Percentiles rank a stretch among this genome's conserved stretches.
Conservation (phyloP, 352 stramenopile species). For the Phytophthora sp. region DNA sequence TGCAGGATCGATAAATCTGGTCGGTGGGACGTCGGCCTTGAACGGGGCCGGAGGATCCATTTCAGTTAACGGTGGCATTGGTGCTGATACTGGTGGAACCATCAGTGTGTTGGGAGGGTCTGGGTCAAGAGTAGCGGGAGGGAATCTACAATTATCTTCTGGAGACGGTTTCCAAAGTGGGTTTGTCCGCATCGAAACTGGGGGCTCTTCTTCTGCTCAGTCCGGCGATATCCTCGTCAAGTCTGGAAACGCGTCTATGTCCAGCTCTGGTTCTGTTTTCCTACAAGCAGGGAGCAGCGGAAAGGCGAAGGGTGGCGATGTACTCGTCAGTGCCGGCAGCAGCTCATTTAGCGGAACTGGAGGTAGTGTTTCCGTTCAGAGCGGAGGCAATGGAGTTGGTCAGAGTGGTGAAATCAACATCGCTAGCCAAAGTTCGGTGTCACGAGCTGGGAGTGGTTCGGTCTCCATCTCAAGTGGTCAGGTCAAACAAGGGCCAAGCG, state of each 20-base stretch:
- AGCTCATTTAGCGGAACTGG: conserved; percentile 19
- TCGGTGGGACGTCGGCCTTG: not conserved
- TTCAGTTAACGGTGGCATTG: not conserved
- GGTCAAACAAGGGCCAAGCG: conserved; percentile 12
- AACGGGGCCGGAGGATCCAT: conserved; percentile 1
- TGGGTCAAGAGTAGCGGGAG: conserved; percentile 11
- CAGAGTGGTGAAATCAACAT: conserved; percentile 37
- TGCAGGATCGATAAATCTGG: conserved; percentile 9
- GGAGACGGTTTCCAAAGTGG: conserved; percentile 8
- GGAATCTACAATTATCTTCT: conserved; percentile 11
- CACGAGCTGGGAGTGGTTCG: conserved; percentile 5
- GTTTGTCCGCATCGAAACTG: conserved; percentile 14
- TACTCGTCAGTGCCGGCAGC: conserved; percentile 6
- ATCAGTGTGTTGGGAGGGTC: conserved; percentile 14
- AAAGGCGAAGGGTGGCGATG: conserved; percentile 18
- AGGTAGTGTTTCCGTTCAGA: conserved; percentile 11
- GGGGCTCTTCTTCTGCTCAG: not conserved
- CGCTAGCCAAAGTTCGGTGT: conserved; percentile 22
- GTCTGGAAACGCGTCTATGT: conserved; percentile 9
- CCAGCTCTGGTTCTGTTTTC: conserved; percentile 26
- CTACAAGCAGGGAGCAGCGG: conserved; percentile 14
- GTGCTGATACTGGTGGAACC: conserved; percentile 11
- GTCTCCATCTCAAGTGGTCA: conserved; percentile 17
- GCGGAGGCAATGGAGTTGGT: conserved; percentile 13
- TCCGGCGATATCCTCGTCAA: conserved; percentile 12